These are phyloP conservation scores for Lophium mytilinum DNA, from an alignment of 495 filamentous ascomycete species.

Conservation along the genomic window DNA sequence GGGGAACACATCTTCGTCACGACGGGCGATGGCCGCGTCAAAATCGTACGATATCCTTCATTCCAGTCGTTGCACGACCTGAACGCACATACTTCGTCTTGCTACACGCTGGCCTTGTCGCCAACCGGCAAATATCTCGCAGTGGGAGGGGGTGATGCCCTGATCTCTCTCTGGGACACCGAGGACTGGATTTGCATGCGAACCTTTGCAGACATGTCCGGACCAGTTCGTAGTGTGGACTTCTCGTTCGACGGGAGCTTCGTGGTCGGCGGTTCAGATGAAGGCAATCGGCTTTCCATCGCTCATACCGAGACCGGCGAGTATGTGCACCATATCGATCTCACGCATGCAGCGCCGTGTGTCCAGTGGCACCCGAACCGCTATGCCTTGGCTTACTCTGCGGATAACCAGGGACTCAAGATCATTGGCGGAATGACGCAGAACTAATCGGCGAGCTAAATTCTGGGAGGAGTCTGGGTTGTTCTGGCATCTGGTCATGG, in stretches of 20 bases:
- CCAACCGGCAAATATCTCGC: conserved; percentile 76
- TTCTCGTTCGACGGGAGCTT: conserved; percentile 91
- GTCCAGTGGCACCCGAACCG: conserved; percentile 86
- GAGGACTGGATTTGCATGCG: conserved; percentile 82
- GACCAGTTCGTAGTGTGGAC: conserved; percentile 72
- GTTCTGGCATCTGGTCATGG: too few species aligned
- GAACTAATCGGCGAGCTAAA: too few species aligned
- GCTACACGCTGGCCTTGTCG: conserved; percentile 60
- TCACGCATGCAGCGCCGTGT: conserved; percentile 45
- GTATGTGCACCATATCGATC: conserved; percentile 69
- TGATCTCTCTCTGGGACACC: conserved; percentile 88
- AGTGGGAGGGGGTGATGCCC: conserved; percentile 79
- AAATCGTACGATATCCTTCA: conserved; percentile 67
- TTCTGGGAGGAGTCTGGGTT: too few species aligned
- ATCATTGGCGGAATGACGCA: conserved; percentile 56
- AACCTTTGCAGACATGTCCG: conserved; percentile 64
- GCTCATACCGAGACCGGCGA: conserved; percentile 87
- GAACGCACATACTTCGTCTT: conserved; percentile 77
- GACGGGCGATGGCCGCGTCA: conserved; percentile 71
- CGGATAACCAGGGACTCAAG: conserved; percentile 69
- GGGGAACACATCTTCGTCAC: conserved; percentile 70
- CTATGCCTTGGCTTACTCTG: conserved; percentile 88
- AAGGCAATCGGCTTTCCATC: conserved; percentile 47
- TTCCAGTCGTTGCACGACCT: conserved; percentile 49
- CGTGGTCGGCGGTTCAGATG: conserved; percentile 76